phyloP scores from a whole-genome alignment of 257 asterid genomes.

The Nemophila menziesii region DNA sequence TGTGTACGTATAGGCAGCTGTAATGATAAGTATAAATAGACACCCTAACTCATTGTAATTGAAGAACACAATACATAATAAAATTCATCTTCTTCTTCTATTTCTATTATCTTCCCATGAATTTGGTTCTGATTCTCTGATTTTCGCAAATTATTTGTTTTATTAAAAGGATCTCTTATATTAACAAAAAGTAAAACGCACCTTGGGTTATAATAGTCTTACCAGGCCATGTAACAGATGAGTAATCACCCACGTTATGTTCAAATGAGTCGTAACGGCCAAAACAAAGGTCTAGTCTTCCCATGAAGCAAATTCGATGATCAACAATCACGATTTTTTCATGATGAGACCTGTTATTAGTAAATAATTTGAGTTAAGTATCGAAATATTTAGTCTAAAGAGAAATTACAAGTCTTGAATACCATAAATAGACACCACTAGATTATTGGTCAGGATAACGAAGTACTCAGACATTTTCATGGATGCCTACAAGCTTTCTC shows the following conservation, averaged over 20 bases:
- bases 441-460: constrained; percentile 95
- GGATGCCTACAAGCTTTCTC: constrained; percentile 67
- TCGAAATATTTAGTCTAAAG: too few species aligned
- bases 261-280: constrained; percentile 82
- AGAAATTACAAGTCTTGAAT: constrained; percentile 10
- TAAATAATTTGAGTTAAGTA: too few species aligned
- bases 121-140: constrained; percentile 94
- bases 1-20: too few species aligned
- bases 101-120: constrained; percentile 96
- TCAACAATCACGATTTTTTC: constrained; percentile 91
- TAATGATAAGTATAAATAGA: too few species aligned
- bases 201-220: constrained; percentile 97
- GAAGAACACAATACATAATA: too few species aligned
- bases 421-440: constrained; percentile 82
- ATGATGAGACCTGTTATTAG: constrained; percentile 96
- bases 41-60: too few species aligned
- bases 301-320: constrained; percentile 78
- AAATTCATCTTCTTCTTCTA: too few species aligned
- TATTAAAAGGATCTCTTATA: too few species aligned
- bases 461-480: constrained; percentile 81
- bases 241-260: constrained; percentile 70
- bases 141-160: constrained; percentile 12
- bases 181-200: too few species aligned
- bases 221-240: constrained; percentile 85
- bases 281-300: constrained; percentile 93